Percentiles rank a stretch among this genome's conserved stretches.
Conservation (phyloP, 2,329 filamentous ascomycete genomes). For the Penicillium sp. region DNA sequence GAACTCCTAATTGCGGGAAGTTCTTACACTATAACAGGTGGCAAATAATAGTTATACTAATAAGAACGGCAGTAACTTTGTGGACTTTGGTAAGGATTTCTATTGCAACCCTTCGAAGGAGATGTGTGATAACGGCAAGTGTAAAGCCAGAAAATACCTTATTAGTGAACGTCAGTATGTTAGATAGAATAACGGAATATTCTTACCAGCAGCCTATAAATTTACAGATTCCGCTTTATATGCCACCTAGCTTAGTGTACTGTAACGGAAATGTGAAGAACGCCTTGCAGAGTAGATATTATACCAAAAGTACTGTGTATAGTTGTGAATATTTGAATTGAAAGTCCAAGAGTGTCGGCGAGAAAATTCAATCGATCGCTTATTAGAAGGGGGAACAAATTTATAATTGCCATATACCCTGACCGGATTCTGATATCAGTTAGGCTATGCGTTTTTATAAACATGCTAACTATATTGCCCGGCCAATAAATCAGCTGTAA, state of each 20-base stretch:
- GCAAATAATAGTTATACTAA: neutral
- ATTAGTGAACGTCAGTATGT: constrained; percentile 1
- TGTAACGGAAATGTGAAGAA: constrained; percentile 17
- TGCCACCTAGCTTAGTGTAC: constrained; percentile 12
- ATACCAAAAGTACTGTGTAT: constrained; percentile 19
- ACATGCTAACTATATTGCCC: constrained; percentile 6
- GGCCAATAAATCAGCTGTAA: constrained; percentile 11
- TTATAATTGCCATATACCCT: constrained; percentile 11
- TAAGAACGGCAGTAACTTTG: neutral
- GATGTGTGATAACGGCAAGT: neutral
- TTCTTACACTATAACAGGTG: neutral
- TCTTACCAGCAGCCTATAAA: constrained; percentile 12
- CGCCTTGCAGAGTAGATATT: constrained; percentile 13
- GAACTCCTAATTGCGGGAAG: neutral
- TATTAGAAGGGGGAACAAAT: constrained; percentile 13
- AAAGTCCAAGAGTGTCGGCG: constrained; percentile 17
- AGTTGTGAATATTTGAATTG: constrained; percentile 12
- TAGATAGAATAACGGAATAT: constrained; percentile 1
- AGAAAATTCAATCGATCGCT: constrained; percentile 10
- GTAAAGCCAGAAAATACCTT: neutral
- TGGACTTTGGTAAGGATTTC: neutral
- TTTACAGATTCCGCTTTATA: neutral
- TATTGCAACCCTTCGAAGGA: neutral
- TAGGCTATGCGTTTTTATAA: constrained; percentile 6
- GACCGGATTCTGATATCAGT: constrained; percentile 4